Evolutionary conservation across 1,284 basidiomycete species (phyloP).

Genomic region (Butyriboletus appendiculatus): DNA sequence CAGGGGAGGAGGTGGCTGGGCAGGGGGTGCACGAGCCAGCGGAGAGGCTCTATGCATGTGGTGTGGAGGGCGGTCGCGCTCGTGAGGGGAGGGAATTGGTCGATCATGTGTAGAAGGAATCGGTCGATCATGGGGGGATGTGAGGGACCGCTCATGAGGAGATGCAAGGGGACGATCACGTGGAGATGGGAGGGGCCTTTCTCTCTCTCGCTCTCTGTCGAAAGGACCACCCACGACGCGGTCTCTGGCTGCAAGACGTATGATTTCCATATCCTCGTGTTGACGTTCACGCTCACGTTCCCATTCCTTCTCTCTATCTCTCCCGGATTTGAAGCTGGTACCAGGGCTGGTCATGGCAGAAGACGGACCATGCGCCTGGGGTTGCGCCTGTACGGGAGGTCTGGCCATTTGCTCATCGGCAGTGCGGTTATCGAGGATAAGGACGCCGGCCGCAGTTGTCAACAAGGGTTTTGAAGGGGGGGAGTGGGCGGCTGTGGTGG

Average conservation of each 20-base stretch:
- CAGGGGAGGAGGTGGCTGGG: slow-evolving; percentile 15
- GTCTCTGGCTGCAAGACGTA: slow-evolving; percentile 26
- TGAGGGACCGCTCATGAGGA: slow-evolving; percentile 19
- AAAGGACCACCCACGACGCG: slow-evolving; percentile 17
- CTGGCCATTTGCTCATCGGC: slow-evolving; percentile 33
- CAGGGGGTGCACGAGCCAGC: slow-evolving; percentile 19
- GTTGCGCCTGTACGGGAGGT: slow-evolving; percentile 16
- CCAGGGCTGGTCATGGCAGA: slow-evolving; percentile 25
- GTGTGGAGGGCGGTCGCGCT: slow-evolving; percentile 22
- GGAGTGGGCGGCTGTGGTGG: slow-evolving; percentile 25
- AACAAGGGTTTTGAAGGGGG: slow-evolving; percentile 28
- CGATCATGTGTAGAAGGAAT: slow-evolving; percentile 26
- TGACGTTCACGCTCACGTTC: slow-evolving; percentile 32
- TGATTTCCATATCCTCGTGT: slow-evolving; percentile 31
- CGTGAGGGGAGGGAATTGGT: slow-evolving; percentile 25
- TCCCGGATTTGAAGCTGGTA: slow-evolving; percentile 25
- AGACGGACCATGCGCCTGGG: slow-evolving; percentile 21
- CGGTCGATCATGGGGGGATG: slow-evolving; percentile 23
- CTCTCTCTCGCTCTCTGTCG: slow-evolving; percentile 31
- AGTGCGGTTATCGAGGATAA: slow-evolving; percentile 33
- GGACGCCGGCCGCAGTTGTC: slow-evolving; percentile 27
- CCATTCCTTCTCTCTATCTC: slow-evolving; percentile 33
- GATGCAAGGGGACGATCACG: slow-evolving; percentile 26
- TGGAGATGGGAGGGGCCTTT: slow-evolving; percentile 24
- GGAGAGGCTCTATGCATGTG: slow-evolving; percentile 30